A percentile compares a stretch with the other conserved stretches of the same genome.
phyloP scores from a whole-genome alignment of 768 basidiomycete species.

The Cyclocybe aegerita region DNA sequence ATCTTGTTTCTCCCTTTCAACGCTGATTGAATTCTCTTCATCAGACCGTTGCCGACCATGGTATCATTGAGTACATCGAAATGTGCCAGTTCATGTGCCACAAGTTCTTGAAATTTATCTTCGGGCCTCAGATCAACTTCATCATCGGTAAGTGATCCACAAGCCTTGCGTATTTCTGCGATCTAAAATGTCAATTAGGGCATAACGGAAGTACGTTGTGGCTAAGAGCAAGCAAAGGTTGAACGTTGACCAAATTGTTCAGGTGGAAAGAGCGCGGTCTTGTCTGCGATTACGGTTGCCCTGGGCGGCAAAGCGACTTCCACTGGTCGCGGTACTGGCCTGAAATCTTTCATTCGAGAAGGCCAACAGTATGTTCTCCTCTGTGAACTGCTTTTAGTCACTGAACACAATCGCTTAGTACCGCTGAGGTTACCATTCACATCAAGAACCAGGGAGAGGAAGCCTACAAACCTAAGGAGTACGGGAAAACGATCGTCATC shows the following conservation, averaged over 20 bases:
- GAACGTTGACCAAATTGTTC: background rate
- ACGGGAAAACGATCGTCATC: constrained; percentile 82
- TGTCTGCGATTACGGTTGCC: constrained; percentile 91
- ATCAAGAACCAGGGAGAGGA: constrained; percentile 92
- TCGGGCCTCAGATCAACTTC: constrained; percentile 95
- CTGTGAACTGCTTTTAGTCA: background rate
- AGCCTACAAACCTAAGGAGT: constrained; percentile 82
- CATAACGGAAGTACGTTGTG: constrained; percentile 82
- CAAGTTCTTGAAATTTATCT: constrained; percentile 74
- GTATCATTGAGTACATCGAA: constrained; percentile 84
- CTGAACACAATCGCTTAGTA: constrained; percentile 35
- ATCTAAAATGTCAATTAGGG: constrained; percentile 40
- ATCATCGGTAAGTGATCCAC: constrained; percentile 68
- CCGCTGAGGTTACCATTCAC: constrained; percentile 73
- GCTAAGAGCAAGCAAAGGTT: background rate
- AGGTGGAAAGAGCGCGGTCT: constrained; percentile 95
- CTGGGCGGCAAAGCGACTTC: constrained; percentile 91
- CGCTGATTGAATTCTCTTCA: background rate
- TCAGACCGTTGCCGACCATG: constrained; percentile 80
- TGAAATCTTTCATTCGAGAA: constrained; percentile 84
- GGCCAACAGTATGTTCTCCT: constrained; percentile 63
- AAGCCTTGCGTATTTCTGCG: background rate
- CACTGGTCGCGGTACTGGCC: constrained; percentile 84
- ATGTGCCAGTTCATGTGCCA: constrained; percentile 98
- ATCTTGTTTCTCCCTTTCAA: constrained; percentile 3